Percentiles rank a stretch among this genome's conserved stretches.
phyloP scores from a whole-genome alignment of 345 rosid species.

The Brassica nigra region DNA sequence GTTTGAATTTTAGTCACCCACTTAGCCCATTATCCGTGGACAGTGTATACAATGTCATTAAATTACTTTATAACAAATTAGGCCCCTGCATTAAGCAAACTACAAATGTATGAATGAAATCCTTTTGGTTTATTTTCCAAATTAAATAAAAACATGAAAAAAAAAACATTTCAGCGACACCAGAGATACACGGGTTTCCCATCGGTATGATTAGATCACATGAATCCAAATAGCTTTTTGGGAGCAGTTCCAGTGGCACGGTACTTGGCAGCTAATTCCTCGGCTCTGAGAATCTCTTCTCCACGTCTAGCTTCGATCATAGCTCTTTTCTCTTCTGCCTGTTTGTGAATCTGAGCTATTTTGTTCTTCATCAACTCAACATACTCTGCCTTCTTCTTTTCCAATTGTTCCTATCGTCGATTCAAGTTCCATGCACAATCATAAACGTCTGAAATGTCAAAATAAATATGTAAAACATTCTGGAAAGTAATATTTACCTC shows the following conservation, averaged over 20 bases:
- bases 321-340: slow-evolving; percentile 43
- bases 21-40: too few relatives aligned
- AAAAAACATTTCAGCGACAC: neutral
- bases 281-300: slow-evolving; percentile 36
- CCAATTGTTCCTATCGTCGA: slow-evolving; percentile 29
- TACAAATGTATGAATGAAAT: neutral
- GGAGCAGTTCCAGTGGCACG: slow-evolving; percentile 41
- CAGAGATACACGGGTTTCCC: neutral
- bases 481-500: slow-evolving; percentile 19
- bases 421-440: neutral
- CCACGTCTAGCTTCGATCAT: slow-evolving; percentile 44
- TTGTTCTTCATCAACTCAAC: slow-evolving; percentile 41
- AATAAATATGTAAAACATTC: neutral
- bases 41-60: too few relatives aligned
- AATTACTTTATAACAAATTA: neutral
- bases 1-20: too few relatives aligned
- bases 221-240: slow-evolving; percentile 38
- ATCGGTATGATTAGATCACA: slow-evolving; percentile 7
- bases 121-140: neutral
- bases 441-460: neutral
- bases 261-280: slow-evolving; percentile 42
- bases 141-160: neutral
- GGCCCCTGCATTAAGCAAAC: slow-evolving; percentile 5
- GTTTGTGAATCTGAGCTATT: slow-evolving; percentile 42
- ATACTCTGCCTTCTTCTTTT: slow-evolving; percentile 40